These are phyloP conservation scores for Haplographium delicatum DNA, from an alignment of 495 filamentous ascomycete species.

Conservation along the genomic window DNA sequence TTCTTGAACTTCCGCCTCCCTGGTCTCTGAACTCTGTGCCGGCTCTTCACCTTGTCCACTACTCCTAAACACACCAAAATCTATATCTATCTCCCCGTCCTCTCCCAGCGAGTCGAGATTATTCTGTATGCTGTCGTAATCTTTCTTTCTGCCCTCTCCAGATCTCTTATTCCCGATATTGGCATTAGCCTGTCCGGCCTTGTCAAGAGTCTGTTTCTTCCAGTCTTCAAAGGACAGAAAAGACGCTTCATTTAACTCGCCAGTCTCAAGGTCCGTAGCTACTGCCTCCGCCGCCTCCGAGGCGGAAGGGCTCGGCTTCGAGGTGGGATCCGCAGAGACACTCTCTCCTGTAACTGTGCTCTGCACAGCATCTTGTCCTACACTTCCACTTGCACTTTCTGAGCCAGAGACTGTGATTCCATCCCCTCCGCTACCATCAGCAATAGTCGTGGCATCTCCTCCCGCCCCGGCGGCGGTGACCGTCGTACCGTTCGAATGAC, in stretches of 20 bases:
- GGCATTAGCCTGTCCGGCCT: slow-evolving; percentile 73
- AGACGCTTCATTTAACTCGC: slow-evolving; percentile 71
- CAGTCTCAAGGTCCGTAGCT: slow-evolving; percentile 38
- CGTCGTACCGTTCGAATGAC: slow-evolving; percentile 9
- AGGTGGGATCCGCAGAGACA: background rate
- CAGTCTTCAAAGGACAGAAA: slow-evolving; percentile 98
- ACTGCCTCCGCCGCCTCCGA: slow-evolving; percentile 1
- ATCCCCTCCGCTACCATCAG: slow-evolving; percentile 1
- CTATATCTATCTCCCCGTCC: slow-evolving; percentile 84
- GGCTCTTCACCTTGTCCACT: slow-evolving; percentile 32
- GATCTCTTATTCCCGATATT: slow-evolving; percentile 33
- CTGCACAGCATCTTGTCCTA: background rate
- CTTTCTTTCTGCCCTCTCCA: slow-evolving; percentile 27
- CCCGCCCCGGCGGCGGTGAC: background rate
- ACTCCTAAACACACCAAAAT: slow-evolving; percentile 60
- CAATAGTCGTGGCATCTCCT: slow-evolving; percentile 2
- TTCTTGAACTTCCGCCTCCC: slow-evolving; percentile 27
- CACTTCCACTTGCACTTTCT: background rate
- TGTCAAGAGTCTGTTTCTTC: slow-evolving; percentile 90
- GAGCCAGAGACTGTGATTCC: slow-evolving; percentile 9
- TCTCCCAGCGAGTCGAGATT: slow-evolving; percentile 74
- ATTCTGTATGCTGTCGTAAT: slow-evolving; percentile 46
- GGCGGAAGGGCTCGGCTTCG: background rate
- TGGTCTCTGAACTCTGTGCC: slow-evolving; percentile 33
- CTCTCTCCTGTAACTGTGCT: background rate